Conservation (phyloP, 2,329 filamentous ascomycete genomes). For the Xylaria polymorpha region DNA sequence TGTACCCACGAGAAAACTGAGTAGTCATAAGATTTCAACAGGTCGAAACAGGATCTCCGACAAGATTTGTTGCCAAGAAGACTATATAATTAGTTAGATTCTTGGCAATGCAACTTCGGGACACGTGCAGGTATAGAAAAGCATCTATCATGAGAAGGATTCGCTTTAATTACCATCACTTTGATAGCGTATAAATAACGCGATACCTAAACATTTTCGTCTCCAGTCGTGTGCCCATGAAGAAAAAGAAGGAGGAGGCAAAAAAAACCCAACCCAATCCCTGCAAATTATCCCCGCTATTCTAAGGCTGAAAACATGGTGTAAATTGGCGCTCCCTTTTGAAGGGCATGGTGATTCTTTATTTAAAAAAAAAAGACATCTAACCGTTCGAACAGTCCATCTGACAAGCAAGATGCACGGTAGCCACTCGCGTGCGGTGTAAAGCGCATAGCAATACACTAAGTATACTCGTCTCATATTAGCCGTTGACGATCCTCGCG, state of each 20-base stretch:
- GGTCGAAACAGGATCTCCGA: slow-evolving; percentile 31
- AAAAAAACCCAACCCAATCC: too few species aligned
- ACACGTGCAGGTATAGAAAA: neutral
- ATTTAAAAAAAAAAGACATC: neutral
- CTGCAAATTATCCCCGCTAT: neutral
- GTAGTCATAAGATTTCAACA: neutral
- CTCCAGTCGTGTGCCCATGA: too few species aligned
- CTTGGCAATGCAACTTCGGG: slow-evolving; percentile 25
- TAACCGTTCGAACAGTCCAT: neutral
- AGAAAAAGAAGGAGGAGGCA: too few species aligned
- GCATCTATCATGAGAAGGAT: neutral
- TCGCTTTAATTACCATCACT: neutral
- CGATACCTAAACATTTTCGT: neutral
- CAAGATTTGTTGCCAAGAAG: slow-evolving; percentile 15
- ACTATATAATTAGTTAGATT: slow-evolving; percentile 4
- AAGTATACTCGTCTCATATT: neutral
- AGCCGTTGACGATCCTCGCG: slow-evolving; percentile 19
- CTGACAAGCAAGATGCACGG: slow-evolving; percentile 14
- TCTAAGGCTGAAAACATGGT: neutral
- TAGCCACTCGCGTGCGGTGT: neutral
- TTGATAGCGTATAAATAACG: slow-evolving; percentile 1
- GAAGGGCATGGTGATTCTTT: neutral
- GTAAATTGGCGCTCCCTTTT: neutral
- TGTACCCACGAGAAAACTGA: neutral
- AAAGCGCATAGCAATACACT: neutral